Percentiles rank a stretch among this genome's conserved stretches.
These are phyloP conservation scores for Planoprotostelium fungivorum DNA, from an alignment of 78 protist species.

Conservation along the genomic window DNA sequence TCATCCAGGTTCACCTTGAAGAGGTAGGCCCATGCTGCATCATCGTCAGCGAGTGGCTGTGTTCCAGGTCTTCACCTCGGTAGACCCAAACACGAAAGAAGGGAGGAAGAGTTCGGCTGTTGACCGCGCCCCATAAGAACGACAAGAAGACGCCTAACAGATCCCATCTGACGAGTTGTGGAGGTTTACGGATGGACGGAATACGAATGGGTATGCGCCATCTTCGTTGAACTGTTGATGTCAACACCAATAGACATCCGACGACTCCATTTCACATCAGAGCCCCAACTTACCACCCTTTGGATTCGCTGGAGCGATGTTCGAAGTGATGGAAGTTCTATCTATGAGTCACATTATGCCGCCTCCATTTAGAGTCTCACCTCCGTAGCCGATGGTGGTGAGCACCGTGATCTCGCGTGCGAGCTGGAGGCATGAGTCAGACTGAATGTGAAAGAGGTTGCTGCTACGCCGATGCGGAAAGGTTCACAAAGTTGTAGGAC, in stretches of 20 bases:
- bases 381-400: neutral
- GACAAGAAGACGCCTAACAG: conserved; percentile 52
- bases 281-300: neutral
- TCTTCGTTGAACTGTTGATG: neutral
- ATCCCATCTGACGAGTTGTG: conserved; percentile 66
- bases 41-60: conserved; percentile 32
- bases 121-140: conserved; percentile 53
- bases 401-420: neutral
- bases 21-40: conserved; percentile 34
- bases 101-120: conserved; percentile 22
- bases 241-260: neutral
- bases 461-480: no score
- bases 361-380: neutral
- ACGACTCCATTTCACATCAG: neutral
- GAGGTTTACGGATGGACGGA: conserved; percentile 41
- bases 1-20: conserved; percentile 59
- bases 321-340: neutral
- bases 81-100: neutral
- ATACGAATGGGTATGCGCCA: neutral
- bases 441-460: no score
- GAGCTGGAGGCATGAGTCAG: no score
- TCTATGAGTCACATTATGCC: neutral
- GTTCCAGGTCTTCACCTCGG: neutral
- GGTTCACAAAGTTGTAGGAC: no score
- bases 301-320: neutral